phyloP scores from a whole-genome alignment of 208 protist species.

The Acanthamoeba sp. region DNA sequence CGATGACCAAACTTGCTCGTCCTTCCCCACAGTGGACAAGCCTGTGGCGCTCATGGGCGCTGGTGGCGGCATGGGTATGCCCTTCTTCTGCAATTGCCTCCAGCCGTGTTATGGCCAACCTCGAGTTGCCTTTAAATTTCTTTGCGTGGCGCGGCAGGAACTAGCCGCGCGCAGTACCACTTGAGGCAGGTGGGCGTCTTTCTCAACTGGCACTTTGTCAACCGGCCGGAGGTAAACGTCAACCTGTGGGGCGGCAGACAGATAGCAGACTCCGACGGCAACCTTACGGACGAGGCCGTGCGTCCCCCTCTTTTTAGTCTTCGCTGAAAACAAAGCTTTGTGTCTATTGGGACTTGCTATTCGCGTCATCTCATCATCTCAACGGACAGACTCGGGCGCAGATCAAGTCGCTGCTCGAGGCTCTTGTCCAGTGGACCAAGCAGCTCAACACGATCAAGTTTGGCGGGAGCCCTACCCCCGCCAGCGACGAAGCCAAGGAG shows the following conservation, averaged over 20 bases:
- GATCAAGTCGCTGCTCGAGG: not conserved
- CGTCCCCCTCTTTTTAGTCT: not conserved
- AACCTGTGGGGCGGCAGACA: constrained; percentile 15
- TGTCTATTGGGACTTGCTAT: not conserved
- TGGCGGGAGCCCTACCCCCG: not conserved
- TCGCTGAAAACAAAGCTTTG: no score
- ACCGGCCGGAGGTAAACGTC: not conserved
- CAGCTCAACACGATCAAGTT: not conserved
- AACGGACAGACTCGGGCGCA: not conserved
- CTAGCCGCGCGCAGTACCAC: not conserved
- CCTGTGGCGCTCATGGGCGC: not conserved
- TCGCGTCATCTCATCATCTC: not conserved
- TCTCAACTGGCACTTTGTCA: constrained; percentile 1
- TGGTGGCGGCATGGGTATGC: not conserved
- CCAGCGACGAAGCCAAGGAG: not conserved
- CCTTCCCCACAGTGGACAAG: not conserved
- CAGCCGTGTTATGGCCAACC: not conserved
- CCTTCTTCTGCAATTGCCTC: not conserved
- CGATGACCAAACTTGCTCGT: not conserved
- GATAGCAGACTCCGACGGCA: not conserved
- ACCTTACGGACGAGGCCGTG: not conserved
- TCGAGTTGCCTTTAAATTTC: not conserved
- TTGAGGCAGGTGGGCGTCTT: constrained; percentile 29
- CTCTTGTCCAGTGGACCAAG: not conserved
- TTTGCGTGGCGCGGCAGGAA: not conserved